phyloP scores from a whole-genome alignment of 2,329 filamentous ascomycete species.

The Hawksworthiomyces lignivorus region DNA sequence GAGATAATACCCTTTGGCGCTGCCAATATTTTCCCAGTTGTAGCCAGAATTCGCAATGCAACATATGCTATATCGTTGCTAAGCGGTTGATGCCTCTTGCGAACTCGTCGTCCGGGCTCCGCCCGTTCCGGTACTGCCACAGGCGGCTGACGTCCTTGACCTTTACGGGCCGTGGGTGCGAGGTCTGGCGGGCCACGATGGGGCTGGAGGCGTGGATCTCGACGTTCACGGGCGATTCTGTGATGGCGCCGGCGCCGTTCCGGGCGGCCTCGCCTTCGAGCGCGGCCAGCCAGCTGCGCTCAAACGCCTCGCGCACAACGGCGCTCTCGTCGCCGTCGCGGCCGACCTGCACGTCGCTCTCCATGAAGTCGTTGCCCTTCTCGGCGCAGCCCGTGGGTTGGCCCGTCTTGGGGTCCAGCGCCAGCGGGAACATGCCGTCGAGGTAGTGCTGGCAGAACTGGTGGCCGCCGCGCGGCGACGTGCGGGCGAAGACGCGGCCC shows the following conservation, averaged over 20 bases:
- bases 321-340: constrained; percentile 34
- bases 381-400: constrained; percentile 28
- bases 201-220: constrained; percentile 22
- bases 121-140: constrained; percentile 56
- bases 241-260: constrained; percentile 18
- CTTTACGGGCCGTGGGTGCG: constrained; percentile 29
- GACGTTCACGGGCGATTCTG: constrained; percentile 17
- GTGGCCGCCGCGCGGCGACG: constrained; percentile 44
- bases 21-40: too few relatives aligned
- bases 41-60: too few relatives aligned
- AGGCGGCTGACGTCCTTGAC: constrained; percentile 55
- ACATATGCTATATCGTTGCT: constrained; percentile 3
- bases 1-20: too few relatives aligned
- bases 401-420: constrained; percentile 32
- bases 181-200: constrained; percentile 12
- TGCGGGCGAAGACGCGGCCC: constrained; percentile 51
- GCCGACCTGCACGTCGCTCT: constrained; percentile 43
- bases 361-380: constrained; percentile 50
- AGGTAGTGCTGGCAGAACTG: constrained; percentile 56
- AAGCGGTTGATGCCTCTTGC: neutral
- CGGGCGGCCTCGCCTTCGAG: constrained; percentile 33
- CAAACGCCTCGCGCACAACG: constrained; percentile 38
- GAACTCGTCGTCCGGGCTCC: constrained; percentile 36
- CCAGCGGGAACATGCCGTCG: constrained; percentile 52
- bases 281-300: constrained; percentile 37